phyloP scores from a whole-genome alignment of 1,284 basidiomycete genomes.

The Testicularia cyperi region DNA sequence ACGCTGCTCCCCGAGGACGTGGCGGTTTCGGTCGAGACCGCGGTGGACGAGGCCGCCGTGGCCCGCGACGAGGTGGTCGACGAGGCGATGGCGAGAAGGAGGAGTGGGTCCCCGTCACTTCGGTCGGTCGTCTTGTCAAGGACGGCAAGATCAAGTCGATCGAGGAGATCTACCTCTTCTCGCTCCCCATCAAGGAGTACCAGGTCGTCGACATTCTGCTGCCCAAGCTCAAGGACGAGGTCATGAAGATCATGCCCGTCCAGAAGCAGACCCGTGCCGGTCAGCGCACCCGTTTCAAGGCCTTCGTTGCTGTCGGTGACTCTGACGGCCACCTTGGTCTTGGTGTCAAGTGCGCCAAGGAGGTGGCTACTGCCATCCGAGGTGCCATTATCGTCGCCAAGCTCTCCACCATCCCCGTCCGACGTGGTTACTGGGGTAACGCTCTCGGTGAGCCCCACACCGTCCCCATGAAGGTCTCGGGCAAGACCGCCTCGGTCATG shows the following conservation, averaged over 20 bases:
- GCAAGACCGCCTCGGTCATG: constrained; percentile 99
- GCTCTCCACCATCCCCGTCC: constrained; percentile 90
- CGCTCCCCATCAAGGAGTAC: constrained; percentile 71
- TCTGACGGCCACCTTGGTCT: constrained; percentile 93
- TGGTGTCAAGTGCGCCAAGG: constrained; percentile 99
- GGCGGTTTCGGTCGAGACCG: constrained; percentile 64
- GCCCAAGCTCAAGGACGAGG: constrained; percentile 70
- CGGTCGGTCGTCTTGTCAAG: constrained; percentile 97
- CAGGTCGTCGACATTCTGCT: constrained; percentile 60
- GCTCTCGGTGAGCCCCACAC: constrained; percentile 89
- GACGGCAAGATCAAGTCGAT: constrained; percentile 99
- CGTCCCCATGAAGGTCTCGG: constrained; percentile 96
- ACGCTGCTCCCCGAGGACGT: constrained; percentile 64
- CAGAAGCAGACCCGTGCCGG: constrained; percentile 99
- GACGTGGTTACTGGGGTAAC: constrained; percentile 96
- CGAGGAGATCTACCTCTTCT: constrained; percentile 99
- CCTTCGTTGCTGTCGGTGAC: constrained; percentile 98
- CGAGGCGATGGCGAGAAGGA: constrained; percentile 96
- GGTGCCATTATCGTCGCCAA: constrained; percentile 98
- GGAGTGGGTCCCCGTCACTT: constrained; percentile 87
- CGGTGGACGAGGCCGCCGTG: constrained; percentile 79
- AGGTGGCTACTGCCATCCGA: constrained; percentile 98
- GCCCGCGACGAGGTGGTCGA: constrained; percentile 89
- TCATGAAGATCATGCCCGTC: constrained; percentile 99
- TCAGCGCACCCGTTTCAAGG: constrained; percentile 99